A percentile compares a stretch with the other conserved stretches of the same genome.
These are phyloP conservation scores for Pulicaria dysenterica DNA, from an alignment of 129 eudicot genomes.

Conservation along the genomic window DNA sequence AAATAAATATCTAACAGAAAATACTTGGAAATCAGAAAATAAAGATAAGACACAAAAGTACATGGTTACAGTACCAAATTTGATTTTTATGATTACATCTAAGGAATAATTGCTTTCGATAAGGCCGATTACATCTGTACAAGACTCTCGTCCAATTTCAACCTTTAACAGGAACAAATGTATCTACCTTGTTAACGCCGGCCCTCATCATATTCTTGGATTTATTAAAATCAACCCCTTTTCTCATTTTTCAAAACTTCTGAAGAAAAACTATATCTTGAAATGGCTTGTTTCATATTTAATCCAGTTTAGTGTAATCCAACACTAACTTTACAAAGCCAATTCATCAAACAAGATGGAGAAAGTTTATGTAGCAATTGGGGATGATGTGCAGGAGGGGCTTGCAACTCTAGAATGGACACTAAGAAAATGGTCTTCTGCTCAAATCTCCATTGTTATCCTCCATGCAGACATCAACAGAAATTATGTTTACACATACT, in stretches of 20 bases:
- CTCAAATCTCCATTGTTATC: constrained; percentile 57
- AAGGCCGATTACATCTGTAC: constrained; percentile 14
- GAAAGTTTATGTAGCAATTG: constrained; percentile 74
- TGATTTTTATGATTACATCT: constrained; percentile 3
- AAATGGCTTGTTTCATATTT: constrained; percentile 11
- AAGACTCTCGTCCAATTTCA: not conserved
- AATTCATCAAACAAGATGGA: constrained; percentile 37
- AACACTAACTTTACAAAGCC: not conserved
- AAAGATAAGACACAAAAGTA: too few species aligned
- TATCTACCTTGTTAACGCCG: constrained; percentile 27
- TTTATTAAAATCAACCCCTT: constrained; percentile 27
- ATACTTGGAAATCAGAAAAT: too few species aligned
- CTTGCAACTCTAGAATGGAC: constrained; percentile 69
- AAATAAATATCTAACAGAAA: too few species aligned
- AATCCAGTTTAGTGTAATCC: not conserved
- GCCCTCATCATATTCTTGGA: constrained; percentile 24
- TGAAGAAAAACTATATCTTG: constrained; percentile 1
- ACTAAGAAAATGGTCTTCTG: constrained; percentile 60
- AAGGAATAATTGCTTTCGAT: constrained; percentile 2
- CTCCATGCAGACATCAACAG: constrained; percentile 55
- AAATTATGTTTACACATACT: constrained; percentile 62
- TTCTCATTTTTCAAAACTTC: constrained; percentile 27
- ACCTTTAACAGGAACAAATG: constrained; percentile 21
- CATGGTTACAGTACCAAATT: not conserved
- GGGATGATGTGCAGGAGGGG: constrained; percentile 64